These are phyloP conservation scores for Fraxinus greggii DNA, from an alignment of 305 asterid species.

Conservation along the genomic window DNA sequence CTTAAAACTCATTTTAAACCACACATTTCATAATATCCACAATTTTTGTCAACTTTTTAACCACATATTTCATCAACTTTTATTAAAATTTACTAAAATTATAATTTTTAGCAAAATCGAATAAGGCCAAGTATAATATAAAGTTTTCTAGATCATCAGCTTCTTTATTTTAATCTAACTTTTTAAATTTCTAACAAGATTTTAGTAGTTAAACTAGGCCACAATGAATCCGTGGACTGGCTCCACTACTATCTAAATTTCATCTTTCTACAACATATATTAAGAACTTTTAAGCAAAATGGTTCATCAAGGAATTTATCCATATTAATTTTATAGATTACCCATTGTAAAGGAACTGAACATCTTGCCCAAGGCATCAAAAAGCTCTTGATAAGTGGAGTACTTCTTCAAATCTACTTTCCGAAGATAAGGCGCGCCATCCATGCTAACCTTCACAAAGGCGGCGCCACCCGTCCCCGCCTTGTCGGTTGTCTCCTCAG, in stretches of 20 bases:
- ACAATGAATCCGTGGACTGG: background rate
- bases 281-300: background rate
- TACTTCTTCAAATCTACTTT: constrained; percentile 72
- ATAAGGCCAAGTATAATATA: background rate
- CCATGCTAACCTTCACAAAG: constrained; percentile 79
- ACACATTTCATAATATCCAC: background rate
- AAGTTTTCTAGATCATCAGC: background rate
- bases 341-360: constrained; percentile 63
- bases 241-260: background rate
- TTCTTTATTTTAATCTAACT: background rate
- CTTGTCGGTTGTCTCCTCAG: constrained; percentile 37
- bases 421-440: constrained; percentile 83
- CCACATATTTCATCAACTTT: background rate
- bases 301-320: background rate
- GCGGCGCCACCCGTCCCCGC: constrained; percentile 30
- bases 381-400: constrained; percentile 55
- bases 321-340: constrained; percentile 5
- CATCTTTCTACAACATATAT: background rate
- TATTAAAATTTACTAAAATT: background rate
- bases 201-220: background rate
- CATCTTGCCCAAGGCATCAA: constrained; percentile 66
- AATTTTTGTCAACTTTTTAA: background rate
- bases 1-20: background rate
- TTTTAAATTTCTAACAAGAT: background rate
- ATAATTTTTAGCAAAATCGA: background rate